Evolutionary conservation across 768 basidiomycete genomes (phyloP).

Genomic region (Galerina marginata): DNA sequence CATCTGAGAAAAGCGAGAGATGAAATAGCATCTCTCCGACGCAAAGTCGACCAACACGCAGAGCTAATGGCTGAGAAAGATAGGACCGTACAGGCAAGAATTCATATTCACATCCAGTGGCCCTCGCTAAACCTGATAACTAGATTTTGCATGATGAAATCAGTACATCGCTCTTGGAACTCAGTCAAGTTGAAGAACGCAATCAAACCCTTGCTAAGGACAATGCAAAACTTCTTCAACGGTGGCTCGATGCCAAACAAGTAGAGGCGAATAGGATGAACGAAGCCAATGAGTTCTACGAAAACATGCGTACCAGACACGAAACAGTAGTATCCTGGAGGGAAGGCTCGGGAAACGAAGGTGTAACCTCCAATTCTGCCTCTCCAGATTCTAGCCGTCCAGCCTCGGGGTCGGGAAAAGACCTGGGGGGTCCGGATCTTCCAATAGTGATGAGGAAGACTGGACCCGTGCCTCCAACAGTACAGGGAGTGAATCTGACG

Average conservation of each 20-base stretch:
- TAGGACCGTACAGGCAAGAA: slow-evolving; percentile 82
- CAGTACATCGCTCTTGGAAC: slow-evolving; percentile 88
- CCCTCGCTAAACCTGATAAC: slow-evolving; percentile 11
- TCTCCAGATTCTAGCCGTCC: slow-evolving; percentile 34
- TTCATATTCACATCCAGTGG: slow-evolving; percentile 2
- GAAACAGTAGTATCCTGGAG: slow-evolving; percentile 66
- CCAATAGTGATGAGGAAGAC: slow-evolving; percentile 61
- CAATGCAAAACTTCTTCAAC: slow-evolving; percentile 92
- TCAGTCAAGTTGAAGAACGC: slow-evolving; percentile 86
- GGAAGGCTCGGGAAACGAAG: slow-evolving; percentile 41
- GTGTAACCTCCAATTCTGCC: slow-evolving; percentile 31
- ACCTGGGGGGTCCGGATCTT: slow-evolving; percentile 55
- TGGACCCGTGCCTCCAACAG: slow-evolving; percentile 74
- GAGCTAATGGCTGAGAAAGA: slow-evolving; percentile 91
- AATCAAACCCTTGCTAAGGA: slow-evolving; percentile 89
- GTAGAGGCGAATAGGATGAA: slow-evolving; percentile 94
- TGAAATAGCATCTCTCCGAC: slow-evolving; percentile 69
- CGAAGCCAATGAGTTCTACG: slow-evolving; percentile 88
- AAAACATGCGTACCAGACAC: slow-evolving; percentile 80
- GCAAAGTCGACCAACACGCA: slow-evolving; percentile 82
- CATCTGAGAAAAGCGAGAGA: slow-evolving; percentile 77
- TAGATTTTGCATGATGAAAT: slow-evolving; percentile 96
- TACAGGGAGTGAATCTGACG: slow-evolving; percentile 78
- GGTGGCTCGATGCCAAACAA: slow-evolving; percentile 97
- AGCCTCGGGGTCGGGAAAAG: slow-evolving; percentile 71